Evolutionary conservation across 768 basidiomycete species (phyloP), one percentile per base, ranked within the genome.

Genomic region (Suillus hirtellus): DNA sequence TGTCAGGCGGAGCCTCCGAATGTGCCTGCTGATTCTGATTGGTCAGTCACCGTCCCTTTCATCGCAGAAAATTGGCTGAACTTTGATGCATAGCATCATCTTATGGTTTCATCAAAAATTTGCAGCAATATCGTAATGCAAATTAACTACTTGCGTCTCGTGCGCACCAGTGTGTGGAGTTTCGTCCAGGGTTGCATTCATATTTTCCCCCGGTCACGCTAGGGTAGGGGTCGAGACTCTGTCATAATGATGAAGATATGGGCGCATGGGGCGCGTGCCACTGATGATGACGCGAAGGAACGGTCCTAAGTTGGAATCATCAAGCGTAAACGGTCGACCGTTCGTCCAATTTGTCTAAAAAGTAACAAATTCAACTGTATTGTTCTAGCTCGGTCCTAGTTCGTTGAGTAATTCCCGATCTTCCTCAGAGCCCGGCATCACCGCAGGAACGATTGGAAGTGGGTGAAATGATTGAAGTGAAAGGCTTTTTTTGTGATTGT

Each of bases 81-180:
- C 40, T 42, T 58, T 58, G 40, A 58, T 58, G 8, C 24, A 58
- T 27, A 12, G 38, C 24, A 42, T 42, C 38, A 58, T 58, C 24
- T 42, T 58, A 8, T 42, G 40, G 27, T 31, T 58, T 27, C 24
- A 31, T 42, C 8, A 21, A 27, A 58, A 11, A 19, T 40, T 40
- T 35, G 21, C 15, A 6, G 15, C 9, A 17, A 40, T 42, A 27
- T 37, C n/a, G 12, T 54, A 35, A 21, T n/a, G 34, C 11, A 21
- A 55, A 37, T 37, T 38, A 2, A 4, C 35, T 14, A 7, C 53
- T 21, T 37, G 34, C 11, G 52, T 53, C 34, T 19, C 6, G 19
- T 53, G 34, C 19, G 34, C 11, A 6, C 31, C 31, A n/a, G 43
- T 34, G 34, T 35, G 31, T 40, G 38, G 38, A 19, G 21, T 56